Percentiles rank a stretch among this genome's conserved stretches.
Conservation (phyloP, 225 moss, liverwort and hornwort species). For the Lunularia cruciata region DNA sequence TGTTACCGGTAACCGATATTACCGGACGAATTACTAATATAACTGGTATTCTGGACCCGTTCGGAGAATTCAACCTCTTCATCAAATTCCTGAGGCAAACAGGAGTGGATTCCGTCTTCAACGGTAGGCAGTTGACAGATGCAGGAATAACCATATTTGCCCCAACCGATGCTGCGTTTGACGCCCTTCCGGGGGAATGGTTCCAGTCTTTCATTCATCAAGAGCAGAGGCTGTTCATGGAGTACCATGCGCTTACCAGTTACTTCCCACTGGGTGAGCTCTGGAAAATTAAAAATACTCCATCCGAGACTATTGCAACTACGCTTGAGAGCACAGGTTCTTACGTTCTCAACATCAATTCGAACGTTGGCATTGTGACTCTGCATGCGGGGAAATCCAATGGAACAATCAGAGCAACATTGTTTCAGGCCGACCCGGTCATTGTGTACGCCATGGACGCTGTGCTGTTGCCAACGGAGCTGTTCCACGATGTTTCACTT, state of each 20-base stretch:
- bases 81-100: neutral
- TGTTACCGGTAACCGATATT: neutral
- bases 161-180: conserved; percentile 13
- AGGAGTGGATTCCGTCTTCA: conserved; percentile 1
- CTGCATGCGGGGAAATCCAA: neutral
- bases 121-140: neutral
- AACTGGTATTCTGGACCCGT: neutral
- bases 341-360: neutral
- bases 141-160: conserved; percentile 10
- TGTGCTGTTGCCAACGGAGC: conserved; percentile 10
- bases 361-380: neutral
- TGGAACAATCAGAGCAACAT: neutral
- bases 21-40: neutral
- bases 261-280: conserved; percentile 2
- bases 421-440: conserved; percentile 2
- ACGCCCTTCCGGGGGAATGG: neutral
- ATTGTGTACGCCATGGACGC: conserved; percentile 17
- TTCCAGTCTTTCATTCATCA: neutral
- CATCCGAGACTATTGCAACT: neutral
- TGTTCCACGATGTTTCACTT: neutral
- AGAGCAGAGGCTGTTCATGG: conserved; percentile 13
- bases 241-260: conserved; percentile 10
- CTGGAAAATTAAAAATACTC: neutral
- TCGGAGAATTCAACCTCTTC: neutral
- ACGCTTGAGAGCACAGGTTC: neutral